A percentile compares a stretch with the other conserved stretches of the same genome.
phyloP scores from a whole-genome alignment of 257 asterid genomes.

The Solanum raphanifolium region DNA sequence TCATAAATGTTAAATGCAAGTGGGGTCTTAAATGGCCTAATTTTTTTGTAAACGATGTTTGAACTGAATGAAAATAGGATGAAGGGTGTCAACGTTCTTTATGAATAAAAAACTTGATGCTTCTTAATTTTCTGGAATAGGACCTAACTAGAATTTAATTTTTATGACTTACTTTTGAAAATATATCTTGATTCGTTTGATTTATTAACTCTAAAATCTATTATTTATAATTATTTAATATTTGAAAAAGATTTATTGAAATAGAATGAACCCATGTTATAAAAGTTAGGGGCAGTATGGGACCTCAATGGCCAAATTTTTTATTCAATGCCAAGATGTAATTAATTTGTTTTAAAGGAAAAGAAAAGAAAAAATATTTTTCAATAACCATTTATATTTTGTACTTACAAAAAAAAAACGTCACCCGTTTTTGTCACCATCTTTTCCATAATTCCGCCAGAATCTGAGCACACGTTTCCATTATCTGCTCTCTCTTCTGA shows the following conservation, averaged over 20 bases:
- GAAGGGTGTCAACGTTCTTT: neutral
- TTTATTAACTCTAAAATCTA: accelerated
- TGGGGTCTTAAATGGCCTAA: neutral
- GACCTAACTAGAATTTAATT: neutral
- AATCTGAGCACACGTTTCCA: neutral
- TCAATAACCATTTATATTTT: neutral
- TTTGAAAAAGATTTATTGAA: too few relatives aligned
- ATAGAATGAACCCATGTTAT: neutral
- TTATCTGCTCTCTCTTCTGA: neutral
- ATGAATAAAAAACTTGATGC: neutral
- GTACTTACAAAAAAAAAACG: neutral
- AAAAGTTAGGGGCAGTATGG: too few relatives aligned
- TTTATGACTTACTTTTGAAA: neutral
- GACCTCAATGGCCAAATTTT: too few relatives aligned
- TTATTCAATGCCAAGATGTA: neutral
- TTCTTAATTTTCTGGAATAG: neutral
- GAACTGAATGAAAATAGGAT: neutral
- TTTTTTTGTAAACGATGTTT: neutral
- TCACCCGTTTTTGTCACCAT: neutral
- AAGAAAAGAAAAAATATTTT: too few relatives aligned
- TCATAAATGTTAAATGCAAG: neutral
- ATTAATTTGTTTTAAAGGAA: too few relatives aligned
- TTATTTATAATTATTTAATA: too few relatives aligned
- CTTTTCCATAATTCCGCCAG: neutral
- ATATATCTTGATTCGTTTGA: neutral